Base-by-base conservation (phyloP, 2,329 filamentous ascomycete species). In the Chaetoscypha palmicola region DNA sequence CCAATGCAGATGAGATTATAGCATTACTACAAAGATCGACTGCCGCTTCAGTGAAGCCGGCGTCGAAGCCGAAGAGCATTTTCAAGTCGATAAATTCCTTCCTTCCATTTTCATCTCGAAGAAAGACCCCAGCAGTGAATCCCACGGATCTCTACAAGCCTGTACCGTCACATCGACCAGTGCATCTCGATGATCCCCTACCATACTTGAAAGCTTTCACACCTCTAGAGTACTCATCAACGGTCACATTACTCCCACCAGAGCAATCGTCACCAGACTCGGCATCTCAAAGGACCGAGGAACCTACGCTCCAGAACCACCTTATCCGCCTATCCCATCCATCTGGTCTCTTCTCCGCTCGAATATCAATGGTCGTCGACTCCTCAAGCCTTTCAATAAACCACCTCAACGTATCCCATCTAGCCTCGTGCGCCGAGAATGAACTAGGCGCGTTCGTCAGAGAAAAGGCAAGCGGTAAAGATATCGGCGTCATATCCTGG, bases 151-250 rank as follows among this genome's bases (percentile, higher is more conserved):
- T 66, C 2, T 58, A 65, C 4, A 62, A 62, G 17, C 65, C 68
- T 2, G 60, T 74, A 0, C 66, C 73, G 5, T 85, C 82, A 1
- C 85, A 90, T 56, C 73, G 79, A 1, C 70, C 70, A 1, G 70
- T 89, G 65, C 71, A 75, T 1, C 70, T 83, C 1, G 68, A 72
- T 0, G 77, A 89, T 47, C 77, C 83, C 38, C 64, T 84, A 2
- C 78, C 82, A 0, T 88, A 83, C 51, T 69, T 90, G 0, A 76
- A 83, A 35, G 70, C 83, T 7, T 88, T 92, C 55, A 84, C 78
- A 0, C 77, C 83, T 0, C 71, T 92, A 11, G 68, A 68, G 0
- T 79, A 85, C 45, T 70, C 70, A 0, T 81, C 79, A 0, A 70
- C 65, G 0, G 66, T 79, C 11, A 64, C 68, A 0, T 61, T 74